Evolutionary conservation across 164 flowering plant genomes (phyloP).

Genomic region (Liquidambar formosana): DNA sequence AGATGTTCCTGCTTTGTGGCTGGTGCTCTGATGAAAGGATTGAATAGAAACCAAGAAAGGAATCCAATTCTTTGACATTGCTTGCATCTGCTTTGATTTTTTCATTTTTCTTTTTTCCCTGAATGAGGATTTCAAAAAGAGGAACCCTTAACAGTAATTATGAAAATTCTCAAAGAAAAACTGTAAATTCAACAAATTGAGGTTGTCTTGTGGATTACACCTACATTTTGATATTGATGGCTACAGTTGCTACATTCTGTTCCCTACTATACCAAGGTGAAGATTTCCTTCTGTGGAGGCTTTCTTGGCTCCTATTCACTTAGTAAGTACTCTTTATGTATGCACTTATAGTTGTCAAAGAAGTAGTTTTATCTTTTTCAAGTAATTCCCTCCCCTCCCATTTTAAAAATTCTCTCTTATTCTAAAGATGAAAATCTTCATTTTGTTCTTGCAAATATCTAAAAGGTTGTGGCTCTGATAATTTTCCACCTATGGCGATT

Average conservation of each 20-base stretch:
- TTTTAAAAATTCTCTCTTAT: slow-evolving; percentile 61
- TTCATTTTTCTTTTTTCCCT: too few relatives aligned
- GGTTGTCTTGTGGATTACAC: too few relatives aligned
- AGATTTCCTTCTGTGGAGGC: slow-evolving; percentile 79
- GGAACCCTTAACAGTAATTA: too few relatives aligned
- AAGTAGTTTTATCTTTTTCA: slow-evolving; percentile 46
- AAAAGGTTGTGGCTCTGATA: slow-evolving; percentile 16
- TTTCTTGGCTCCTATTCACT: slow-evolving; percentile 77
- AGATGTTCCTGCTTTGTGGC: not conserved
- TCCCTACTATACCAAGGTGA: slow-evolving; percentile 64
- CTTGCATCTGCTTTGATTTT: too few relatives aligned
- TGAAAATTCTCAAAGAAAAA: too few relatives aligned
- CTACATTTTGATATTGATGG: slow-evolving; percentile 35
- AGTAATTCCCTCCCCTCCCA: slow-evolving; percentile 47
- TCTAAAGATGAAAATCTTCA: slow-evolving; percentile 58
- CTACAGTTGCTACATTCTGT: slow-evolving; percentile 71
- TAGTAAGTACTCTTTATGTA: slow-evolving; percentile 49
- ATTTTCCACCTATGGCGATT: slow-evolving; percentile 40
- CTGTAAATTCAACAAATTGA: too few relatives aligned
- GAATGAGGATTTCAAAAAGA: too few relatives aligned
- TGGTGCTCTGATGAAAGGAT: not conserved
- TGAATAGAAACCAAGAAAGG: not conserved
- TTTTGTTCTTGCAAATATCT: slow-evolving; percentile 51
- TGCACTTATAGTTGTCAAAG: slow-evolving; percentile 44
- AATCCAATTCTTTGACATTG: slow-evolving; percentile 5